Base-by-base conservation (phyloP, 495 filamentous ascomycete species). In the Penicillium mononematosum region DNA sequence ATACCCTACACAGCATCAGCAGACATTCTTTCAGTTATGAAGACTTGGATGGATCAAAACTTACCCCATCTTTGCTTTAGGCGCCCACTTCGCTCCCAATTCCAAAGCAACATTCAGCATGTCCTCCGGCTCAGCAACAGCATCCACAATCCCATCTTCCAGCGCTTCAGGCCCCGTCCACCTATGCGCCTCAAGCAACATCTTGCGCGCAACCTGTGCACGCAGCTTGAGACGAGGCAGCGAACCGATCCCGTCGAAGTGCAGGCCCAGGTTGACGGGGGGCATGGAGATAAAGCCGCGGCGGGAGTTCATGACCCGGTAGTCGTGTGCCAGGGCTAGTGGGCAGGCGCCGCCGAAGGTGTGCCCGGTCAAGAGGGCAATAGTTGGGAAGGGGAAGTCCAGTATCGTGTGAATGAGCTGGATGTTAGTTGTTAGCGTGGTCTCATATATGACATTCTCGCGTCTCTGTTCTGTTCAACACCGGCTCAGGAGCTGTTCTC, bases 261-360 rank as follows among this genome's bases (percentile, higher is more conserved):
- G 77, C 27, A 82, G 66, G 0, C 79, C 79, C 1, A 82, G 67
- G 53, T 82, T 70, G 6, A 81, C 74, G 0, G 78, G 76, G 0
- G 79, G 79, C 76, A 82, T 79, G 27, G 62, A 75, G 42, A 73
- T 62, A 63, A 77, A 81, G 22, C 78, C 78, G 3, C 78, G 72
- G 31, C 68, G 63, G 10, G 75, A 70, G 56, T 80, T 81, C 78
- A 81, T 81, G 52, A 81, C 65, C 14, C 78, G 71, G 58, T 80
- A 81, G 53, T 81, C 78, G 48, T 80, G 78, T 5, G 75, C 70
- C 3, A 81, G 59, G 0, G 77, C 72, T 27, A 80, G 68, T 14
- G 77, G 78, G 39, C 75, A 78, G 2, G 75, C 78, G 2, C 75
- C 78, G 38, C 78, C 78, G 50, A 81, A 81, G 2, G 78, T 80